These are phyloP conservation scores for Parastagonospora avenae DNA, from an alignment of 2,329 filamentous ascomycete genomes.

Conservation along the genomic window DNA sequence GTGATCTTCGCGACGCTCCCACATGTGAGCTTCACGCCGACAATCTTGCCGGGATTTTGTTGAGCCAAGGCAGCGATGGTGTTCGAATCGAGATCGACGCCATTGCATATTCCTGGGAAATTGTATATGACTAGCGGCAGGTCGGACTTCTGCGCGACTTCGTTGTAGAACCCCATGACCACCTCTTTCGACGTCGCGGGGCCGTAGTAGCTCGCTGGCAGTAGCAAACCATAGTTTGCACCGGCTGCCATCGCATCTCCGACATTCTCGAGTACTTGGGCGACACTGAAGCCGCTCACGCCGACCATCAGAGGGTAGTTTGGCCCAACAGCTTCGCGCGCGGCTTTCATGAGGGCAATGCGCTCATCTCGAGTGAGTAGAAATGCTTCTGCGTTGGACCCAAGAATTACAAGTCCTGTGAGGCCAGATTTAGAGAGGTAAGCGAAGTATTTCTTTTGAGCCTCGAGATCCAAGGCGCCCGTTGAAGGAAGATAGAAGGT, in stretches of 20 bases:
- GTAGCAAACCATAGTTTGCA: conserved; percentile 51
- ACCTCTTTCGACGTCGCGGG: conserved; percentile 50
- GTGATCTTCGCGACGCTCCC: conserved; percentile 76
- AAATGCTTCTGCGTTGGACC: conserved; percentile 55
- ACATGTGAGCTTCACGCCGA: conserved; percentile 74
- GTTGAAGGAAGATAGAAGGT: conserved; percentile 52
- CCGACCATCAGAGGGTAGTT: conserved; percentile 53
- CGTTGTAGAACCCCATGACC: conserved; percentile 50
- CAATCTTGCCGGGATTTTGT: conserved; percentile 63
- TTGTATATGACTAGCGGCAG: conserved; percentile 75
- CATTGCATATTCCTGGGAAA: conserved; percentile 70
- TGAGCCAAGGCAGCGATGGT: conserved; percentile 63
- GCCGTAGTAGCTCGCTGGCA: conserved; percentile 55
- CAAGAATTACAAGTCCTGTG: conserved; percentile 53
- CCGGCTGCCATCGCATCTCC: conserved; percentile 48
- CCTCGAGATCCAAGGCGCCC: conserved; percentile 48
- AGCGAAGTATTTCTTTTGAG: conserved; percentile 51
- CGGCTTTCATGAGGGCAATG: conserved; percentile 44
- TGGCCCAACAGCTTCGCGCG: conserved; percentile 50
- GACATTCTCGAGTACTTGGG: conserved; percentile 52
- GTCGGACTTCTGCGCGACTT: conserved; percentile 62
- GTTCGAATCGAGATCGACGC: conserved; percentile 71
- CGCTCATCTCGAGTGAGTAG: conserved; percentile 53
- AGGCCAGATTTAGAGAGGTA: conserved; percentile 52
- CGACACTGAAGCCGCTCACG: conserved; percentile 50